Evolutionary conservation across 2,329 filamentous ascomycete species (phyloP).

Genomic region (Fusarium torreyae): DNA sequence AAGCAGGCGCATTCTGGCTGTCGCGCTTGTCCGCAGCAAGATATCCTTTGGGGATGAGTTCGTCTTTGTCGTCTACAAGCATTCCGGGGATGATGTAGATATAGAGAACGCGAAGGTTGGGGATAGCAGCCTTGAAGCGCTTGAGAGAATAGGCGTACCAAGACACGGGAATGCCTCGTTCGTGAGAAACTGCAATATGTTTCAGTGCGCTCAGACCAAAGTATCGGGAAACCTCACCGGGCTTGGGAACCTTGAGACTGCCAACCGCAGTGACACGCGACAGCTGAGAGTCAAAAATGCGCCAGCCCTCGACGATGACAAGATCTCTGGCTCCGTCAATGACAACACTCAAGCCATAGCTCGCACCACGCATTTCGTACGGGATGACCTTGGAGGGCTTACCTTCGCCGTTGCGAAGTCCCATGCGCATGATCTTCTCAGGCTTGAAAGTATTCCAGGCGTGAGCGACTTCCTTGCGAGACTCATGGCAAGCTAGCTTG

Average conservation of each 20-base stretch:
- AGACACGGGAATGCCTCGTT: neutral
- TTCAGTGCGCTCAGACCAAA: neutral
- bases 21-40: neutral
- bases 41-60: neutral
- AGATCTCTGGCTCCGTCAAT: neutral
- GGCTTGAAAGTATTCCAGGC: neutral
- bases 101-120: fast-evolving
- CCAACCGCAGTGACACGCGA: neutral
- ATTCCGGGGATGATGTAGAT: neutral
- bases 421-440: neutral
- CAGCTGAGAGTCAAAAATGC: neutral
- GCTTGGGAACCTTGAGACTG: neutral
- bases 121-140: neutral
- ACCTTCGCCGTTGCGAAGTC: neutral
- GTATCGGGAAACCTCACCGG: neutral
- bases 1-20: fast-evolving
- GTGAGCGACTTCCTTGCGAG: neutral
- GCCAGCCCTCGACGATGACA: neutral
- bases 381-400: neutral
- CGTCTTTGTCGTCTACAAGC: neutral
- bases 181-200: neutral
- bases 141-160: neutral
- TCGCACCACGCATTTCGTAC: neutral
- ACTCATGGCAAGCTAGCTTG: neutral
- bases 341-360: neutral